Conservation (phyloP, 371 early-diverging fungal genomes). For the Mortierella sp. region DNA sequence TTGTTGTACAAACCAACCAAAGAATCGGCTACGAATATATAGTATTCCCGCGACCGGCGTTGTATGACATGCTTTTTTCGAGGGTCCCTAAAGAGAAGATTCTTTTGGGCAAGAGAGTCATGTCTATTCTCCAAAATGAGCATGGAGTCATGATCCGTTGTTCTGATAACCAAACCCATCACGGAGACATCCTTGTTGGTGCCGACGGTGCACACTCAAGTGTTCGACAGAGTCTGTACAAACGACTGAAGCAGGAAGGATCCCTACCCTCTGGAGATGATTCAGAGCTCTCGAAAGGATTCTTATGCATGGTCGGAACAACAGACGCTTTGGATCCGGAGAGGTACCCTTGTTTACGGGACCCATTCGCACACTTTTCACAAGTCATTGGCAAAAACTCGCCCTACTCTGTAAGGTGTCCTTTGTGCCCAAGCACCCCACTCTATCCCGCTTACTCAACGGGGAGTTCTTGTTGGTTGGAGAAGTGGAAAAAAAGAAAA, state of each 20-base stretch:
- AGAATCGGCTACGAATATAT: constrained; percentile 28
- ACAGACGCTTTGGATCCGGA: neutral
- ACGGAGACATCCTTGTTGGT: constrained; percentile 34
- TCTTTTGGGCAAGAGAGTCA: constrained; percentile 22
- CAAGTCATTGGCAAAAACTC: neutral
- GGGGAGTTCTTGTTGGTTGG: too few species aligned
- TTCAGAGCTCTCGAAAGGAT: too few species aligned
- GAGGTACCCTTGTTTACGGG: constrained; percentile 1
- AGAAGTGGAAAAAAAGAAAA: too few species aligned
- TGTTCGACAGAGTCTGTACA: constrained; percentile 10
- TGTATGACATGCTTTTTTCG: constrained; percentile 17
- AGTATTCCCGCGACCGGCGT: constrained; percentile 15
- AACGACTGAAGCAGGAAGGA: constrained; percentile 1
- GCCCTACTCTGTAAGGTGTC: constrained; percentile 3
- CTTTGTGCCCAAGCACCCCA: too few species aligned
- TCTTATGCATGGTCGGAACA: constrained; percentile 13
- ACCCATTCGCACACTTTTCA: neutral
- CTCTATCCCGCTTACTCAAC: too few species aligned
- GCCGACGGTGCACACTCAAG: constrained; percentile 41
- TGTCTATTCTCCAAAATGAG: constrained; percentile 9
- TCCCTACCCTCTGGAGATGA: constrained; percentile 8
- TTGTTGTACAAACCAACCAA: too few species aligned
- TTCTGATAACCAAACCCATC: constrained; percentile 14
- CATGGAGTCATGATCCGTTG: constrained; percentile 11
- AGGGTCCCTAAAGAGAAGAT: constrained; percentile 19